Evolutionary conservation across 305 asterid genomes (phyloP).

Genomic region (Salvia sclarea): DNA sequence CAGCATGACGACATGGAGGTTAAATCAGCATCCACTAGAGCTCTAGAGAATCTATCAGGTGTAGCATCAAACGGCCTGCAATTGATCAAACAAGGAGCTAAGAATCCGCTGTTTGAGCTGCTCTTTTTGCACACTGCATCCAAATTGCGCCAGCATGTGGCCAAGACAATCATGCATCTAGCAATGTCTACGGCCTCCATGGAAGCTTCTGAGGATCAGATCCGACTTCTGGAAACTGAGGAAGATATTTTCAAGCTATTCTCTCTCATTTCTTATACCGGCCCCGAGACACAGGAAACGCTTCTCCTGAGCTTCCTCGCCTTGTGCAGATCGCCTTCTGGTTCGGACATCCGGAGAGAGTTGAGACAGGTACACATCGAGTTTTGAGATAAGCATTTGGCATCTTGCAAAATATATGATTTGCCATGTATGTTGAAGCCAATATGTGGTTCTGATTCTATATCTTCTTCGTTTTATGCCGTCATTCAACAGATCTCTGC

Average conservation of each 20-base stretch:
- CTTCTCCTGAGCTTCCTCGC: slow-evolving; percentile 45
- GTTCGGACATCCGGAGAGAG: slow-evolving; percentile 38
- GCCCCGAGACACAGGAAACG: slow-evolving; percentile 38
- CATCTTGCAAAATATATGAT: not conserved
- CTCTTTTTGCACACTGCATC: slow-evolving; percentile 45
- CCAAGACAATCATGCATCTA: slow-evolving; percentile 46
- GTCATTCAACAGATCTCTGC: slow-evolving; percentile 44
- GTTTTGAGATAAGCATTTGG: too few species aligned
- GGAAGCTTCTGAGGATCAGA: slow-evolving; percentile 34
- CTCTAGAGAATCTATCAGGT: slow-evolving; percentile 44
- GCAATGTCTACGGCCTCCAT: slow-evolving; percentile 36
- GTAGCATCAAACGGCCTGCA: slow-evolving; percentile 43
- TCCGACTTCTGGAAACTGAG: slow-evolving; percentile 38
- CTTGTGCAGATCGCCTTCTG: slow-evolving; percentile 43
- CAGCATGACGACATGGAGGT: slow-evolving; percentile 28
- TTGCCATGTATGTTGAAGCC: not conserved
- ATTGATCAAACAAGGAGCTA: slow-evolving; percentile 49
- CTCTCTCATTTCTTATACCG: slow-evolving; percentile 43
- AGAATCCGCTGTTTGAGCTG: slow-evolving; percentile 42
- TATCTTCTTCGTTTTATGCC: not conserved
- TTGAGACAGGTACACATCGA: slow-evolving; percentile 39
- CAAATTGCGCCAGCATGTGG: slow-evolving; percentile 38
- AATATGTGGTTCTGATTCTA: slow-evolving; percentile 5
- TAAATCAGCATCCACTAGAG: slow-evolving; percentile 40
- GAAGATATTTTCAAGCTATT: slow-evolving; percentile 48